phyloP scores from a whole-genome alignment of 1,284 basidiomycete species.

The Cronartium quercuum region DNA sequence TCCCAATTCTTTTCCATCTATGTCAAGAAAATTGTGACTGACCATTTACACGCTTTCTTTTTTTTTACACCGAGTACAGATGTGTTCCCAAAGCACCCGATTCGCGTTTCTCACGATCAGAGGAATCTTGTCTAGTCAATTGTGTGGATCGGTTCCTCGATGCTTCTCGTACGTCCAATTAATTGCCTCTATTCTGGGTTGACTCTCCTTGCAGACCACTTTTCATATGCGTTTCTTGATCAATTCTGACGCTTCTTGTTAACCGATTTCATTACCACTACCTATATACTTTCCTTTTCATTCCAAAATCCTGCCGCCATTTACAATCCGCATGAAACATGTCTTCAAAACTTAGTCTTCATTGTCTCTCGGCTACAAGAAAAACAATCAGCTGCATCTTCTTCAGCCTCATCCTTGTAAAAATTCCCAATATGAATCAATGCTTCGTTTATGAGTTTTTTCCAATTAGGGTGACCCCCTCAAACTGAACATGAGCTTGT shows the following conservation, averaged over 20 bases:
- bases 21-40: not conserved
- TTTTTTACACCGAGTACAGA: conserved; percentile 52
- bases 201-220: not conserved
- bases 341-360: not conserved
- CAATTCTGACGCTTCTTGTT: not conserved
- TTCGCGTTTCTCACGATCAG: conserved; percentile 74
- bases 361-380: conserved; percentile 4
- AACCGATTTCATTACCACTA: conserved; percentile 25
- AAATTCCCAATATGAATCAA: too few species aligned
- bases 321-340: not conserved
- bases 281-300: too few species aligned
- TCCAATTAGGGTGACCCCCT: too few species aligned
- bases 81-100: conserved; percentile 78
- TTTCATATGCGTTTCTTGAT: not conserved
- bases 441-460: too few species aligned
- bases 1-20: conserved; percentile 15
- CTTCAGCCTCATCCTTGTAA: not conserved
- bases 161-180: conserved; percentile 56
- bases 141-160: conserved; percentile 93
- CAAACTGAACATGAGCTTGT: too few species aligned
- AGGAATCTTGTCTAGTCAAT: conserved; percentile 78
- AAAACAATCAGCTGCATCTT: not conserved
- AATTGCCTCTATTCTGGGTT: not conserved
- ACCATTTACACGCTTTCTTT: conserved; percentile 38
- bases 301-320: too few species aligned